Base-by-base conservation (phyloP, 768 basidiomycete genomes). In the Serendipita sp. region DNA sequence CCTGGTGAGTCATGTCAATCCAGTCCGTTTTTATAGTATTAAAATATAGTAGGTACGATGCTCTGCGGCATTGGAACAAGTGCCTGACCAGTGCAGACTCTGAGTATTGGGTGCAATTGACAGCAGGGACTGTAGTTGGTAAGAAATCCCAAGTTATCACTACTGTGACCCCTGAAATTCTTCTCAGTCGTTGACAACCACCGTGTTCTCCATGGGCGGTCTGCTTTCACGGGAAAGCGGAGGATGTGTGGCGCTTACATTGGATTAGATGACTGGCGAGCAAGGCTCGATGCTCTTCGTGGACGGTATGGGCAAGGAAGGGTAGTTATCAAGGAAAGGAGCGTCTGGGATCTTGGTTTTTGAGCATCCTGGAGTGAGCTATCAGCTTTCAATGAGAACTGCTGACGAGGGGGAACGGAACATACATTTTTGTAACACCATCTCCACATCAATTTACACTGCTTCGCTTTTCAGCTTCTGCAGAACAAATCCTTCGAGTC, bases 171-270 rank as follows among this genome's bases (percentile, higher is more conserved):
- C 18, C 45, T 46, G 1, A 13, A 18, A 46, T 13, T 63, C 51
- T 44, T 41, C 8, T 30, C 70, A 91, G 91, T 92, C 23, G 79
- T 95, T 60, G 87, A 98, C 73, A 97, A 98, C 72, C 88, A 95
- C 74, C 83, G 95, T 23, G 90, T 97, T 11, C 77, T 98, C 58
- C 95, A 97, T 69, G 95, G 95, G 11, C 85, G 95, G n/a, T 91
- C 92, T 0, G 82, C 85, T 0, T 98, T 96, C 71, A 80, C 82
- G 11, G 95, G 95, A 10, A 83, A 83, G 73, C 83, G 95, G 2
- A 81, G 89, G 1, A 91, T 99, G 84, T 97, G 95, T 70, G 95
- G 95, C 2, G 96, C 95, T 0, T 99, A 99, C 72, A 82, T 97
- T 65, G 89, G 90, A 0, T 77, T 82, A 11, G 95, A 99, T 72